Evolutionary conservation across 2,329 filamentous ascomycete genomes (phyloP), one percentile per base, ranked within the genome.

Genomic region (Monosporascus ibericus): DNA sequence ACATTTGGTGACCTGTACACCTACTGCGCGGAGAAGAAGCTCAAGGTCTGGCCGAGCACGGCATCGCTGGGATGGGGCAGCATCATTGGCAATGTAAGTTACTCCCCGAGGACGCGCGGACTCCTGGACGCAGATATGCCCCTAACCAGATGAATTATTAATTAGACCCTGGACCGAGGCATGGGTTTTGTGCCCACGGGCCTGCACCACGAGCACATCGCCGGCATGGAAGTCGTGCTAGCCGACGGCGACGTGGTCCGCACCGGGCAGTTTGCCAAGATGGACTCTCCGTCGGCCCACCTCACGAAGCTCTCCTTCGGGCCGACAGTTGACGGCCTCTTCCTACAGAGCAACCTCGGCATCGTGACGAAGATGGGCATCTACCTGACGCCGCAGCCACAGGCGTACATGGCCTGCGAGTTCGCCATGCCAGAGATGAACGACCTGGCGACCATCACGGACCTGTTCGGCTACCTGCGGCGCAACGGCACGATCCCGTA

Each of bases 321-420:
- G 0, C 73, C 73, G 5, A 68, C 68, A 1, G 65, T 73, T 40
- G 73, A 75, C 48, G 75, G 75, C 0, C 70, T 81, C 3, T 81
- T 82, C 60, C 64, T 76, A 2, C 77, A 81, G 59, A 75, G 71
- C 15, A 80, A 78, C 52, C 66, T 81, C 6, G 79, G 78, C 2
- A 75, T 82, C 25, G 76, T 81, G 5, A 78, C 76, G 4, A 81
- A 81, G 60, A 75, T 82, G 68, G 77, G 77, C 0, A 70, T 82
- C 49, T 68, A 66, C 58, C 52, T 72, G 48, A 70, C 66, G 14
- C 68, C 68, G 5, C 68, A 70, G 52, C 70, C 74, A 6, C 70
- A 75, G 55, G 72, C 73, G 0, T 77, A 68, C 61, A 74, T 77
- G 72, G 69, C 70, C 0, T 76, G 74, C 59, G 65, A 68, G 9